Conservation (phyloP, 2,329 filamentous ascomycete species). For the Phialophora tarda region DNA sequence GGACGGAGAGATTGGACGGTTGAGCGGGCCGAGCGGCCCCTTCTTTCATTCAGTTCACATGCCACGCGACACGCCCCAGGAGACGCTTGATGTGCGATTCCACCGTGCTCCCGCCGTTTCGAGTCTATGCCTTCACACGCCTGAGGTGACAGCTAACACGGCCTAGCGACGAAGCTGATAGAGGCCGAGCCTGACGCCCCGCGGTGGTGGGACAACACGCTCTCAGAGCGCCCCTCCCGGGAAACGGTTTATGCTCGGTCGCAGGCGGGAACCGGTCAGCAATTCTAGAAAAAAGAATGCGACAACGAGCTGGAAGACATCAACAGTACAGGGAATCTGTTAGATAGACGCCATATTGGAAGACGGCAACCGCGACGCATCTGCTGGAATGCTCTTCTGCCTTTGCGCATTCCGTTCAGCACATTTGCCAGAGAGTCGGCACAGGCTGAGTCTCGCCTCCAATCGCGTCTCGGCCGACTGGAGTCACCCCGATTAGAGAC, state of each 20-base stretch:
- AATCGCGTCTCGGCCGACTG: neutral
- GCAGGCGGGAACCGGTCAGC: neutral
- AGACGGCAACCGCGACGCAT: neutral
- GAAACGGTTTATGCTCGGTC: neutral
- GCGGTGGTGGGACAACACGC: neutral
- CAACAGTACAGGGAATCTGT: neutral
- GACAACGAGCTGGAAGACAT: neutral
- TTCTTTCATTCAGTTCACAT: neutral
- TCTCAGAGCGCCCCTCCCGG: neutral
- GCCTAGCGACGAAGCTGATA: neutral
- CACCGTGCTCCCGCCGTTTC: too few relatives aligned
- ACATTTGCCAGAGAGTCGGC: neutral
- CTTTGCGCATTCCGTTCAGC: neutral
- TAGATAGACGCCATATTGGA: neutral
- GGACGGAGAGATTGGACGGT: neutral
- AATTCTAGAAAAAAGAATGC: neutral
- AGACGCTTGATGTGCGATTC: neutral
- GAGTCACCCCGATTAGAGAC: slow-evolving; percentile 8
- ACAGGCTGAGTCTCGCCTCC: neutral
- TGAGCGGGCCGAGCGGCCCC: neutral
- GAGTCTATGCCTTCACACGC: neutral
- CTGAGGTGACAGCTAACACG: neutral
- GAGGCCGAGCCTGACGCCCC: neutral
- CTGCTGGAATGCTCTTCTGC: neutral
- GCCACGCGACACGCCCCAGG: neutral